Conservation (phyloP, 257 asterid species). For the Solanum dulcamara region DNA sequence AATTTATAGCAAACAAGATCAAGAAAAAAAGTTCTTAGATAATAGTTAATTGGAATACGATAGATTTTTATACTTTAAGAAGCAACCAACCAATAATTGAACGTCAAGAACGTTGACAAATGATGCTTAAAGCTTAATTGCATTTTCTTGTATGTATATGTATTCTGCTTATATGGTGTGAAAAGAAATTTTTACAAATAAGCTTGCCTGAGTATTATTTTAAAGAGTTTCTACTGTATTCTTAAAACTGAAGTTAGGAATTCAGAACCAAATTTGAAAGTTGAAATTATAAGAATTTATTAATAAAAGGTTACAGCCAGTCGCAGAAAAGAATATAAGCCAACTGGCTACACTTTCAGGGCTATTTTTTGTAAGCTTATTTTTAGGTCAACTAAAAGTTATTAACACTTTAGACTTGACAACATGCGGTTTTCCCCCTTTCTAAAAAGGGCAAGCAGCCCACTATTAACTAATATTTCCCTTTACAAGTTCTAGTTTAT, state of each 20-base stretch:
- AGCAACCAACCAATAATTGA: neutral
- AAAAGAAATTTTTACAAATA: neutral
- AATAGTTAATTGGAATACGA: neutral
- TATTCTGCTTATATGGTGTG: neutral
- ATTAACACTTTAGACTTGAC: neutral
- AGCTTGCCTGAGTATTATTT: no score
- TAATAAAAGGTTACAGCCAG: no score
- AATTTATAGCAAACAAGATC: no score
- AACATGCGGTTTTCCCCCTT: no score
- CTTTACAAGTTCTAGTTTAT: neutral
- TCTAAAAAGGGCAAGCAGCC: neutral
- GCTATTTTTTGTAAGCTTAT: no score
- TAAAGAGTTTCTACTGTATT: no score
- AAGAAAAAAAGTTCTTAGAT: no score
- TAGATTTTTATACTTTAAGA: neutral
- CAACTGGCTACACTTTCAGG: neutral
- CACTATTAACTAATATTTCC: neutral
- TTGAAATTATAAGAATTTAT: no score
- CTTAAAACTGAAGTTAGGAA: no score
- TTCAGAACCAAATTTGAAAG: no score
- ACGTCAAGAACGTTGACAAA: neutral
- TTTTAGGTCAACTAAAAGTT: neutral
- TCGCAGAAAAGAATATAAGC: no score
- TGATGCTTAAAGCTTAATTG: neutral
- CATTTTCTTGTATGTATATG: neutral